Base-by-base conservation (phyloP, 805 yeast species). In the Wickerhamiella musiphila region DNA sequence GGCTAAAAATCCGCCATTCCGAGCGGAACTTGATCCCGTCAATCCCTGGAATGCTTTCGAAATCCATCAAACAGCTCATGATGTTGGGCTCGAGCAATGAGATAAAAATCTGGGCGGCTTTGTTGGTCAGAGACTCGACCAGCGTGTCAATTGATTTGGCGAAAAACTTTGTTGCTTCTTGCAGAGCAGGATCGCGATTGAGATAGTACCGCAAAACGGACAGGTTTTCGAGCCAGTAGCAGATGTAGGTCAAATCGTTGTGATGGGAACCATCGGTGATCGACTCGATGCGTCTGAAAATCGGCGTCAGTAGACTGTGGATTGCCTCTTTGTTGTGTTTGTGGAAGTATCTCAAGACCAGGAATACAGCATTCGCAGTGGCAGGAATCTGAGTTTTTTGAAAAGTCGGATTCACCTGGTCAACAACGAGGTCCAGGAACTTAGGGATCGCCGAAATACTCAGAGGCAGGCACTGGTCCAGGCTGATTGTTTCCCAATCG, bases 201-300 rank as follows among this genome's bases (percentile, higher is more conserved):
- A 86, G 48, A 52, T 81, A 86, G 51, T 77, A 86, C 46, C 76
- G 73, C 31, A 86, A 56, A 42, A 78, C 73, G 37, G 78, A 78
- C 28, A 78, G 50, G 17, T 78, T 75, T 4, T 93, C 73, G 23
- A 90, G 65, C 96, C 96, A 90, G 51, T 82, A 86, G 31, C 93
- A 75, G 39, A 56, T 30, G 33, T 43, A 53, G n/a, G 60, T 56
- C 37, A 60, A 45, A 34, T 61, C 65, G 12, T 49, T 48, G 6
- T 18, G 9, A 10, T 26, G 31, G 14, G 40, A 42, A 29, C 51
- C 52, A 24, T 47, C 45, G n/a, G 51, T 46, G 3, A 42, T 48
- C 6, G 49, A 41, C 23, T 45, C 38, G 28, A 60, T 53, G 6
- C 61, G 51, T 6, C 52, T 43, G 9, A 48, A 38, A 3, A 45